Conservation (phyloP, 1,284 basidiomycete genomes). For the Leccinum insolens region DNA sequence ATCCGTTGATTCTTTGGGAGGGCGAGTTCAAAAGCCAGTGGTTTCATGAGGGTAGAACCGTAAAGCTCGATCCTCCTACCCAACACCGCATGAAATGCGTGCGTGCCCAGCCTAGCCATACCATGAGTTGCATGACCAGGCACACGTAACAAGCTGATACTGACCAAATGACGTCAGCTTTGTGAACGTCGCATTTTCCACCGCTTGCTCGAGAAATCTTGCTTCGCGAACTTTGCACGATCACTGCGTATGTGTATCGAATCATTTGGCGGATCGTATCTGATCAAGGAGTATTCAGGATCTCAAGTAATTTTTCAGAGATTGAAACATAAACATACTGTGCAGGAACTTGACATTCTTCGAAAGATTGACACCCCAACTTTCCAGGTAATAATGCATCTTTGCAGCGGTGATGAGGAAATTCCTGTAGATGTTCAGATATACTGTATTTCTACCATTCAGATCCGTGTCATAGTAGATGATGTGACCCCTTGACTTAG, state of each 20-base stretch:
- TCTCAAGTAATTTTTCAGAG: slow-evolving; percentile 5
- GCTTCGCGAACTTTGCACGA: slow-evolving; percentile 51
- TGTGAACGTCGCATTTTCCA: slow-evolving; percentile 48
- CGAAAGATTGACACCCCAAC: slow-evolving; percentile 52
- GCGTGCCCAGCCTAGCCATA: slow-evolving; percentile 72
- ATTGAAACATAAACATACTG: slow-evolving; percentile 42
- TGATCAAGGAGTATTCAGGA: slow-evolving; percentile 29
- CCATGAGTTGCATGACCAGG: slow-evolving; percentile 7
- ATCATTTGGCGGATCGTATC: slow-evolving; percentile 64
- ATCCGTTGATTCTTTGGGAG: slow-evolving; percentile 46
- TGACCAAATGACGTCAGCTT: slow-evolving; percentile 65
- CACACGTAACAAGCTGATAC: slow-evolving; percentile 21
- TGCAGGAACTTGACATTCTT: slow-evolving; percentile 54
- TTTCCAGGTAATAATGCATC: slow-evolving; percentile 80
- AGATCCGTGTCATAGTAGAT: slow-evolving; percentile 79
- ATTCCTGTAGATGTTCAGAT: slow-evolving; percentile 86
- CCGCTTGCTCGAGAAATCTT: slow-evolving; percentile 43
- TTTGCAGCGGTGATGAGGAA: slow-evolving; percentile 87
- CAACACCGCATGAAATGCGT: slow-evolving; percentile 74
- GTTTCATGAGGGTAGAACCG: slow-evolving; percentile 43
- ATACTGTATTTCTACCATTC: slow-evolving; percentile 66
- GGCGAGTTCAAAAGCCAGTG: slow-evolving; percentile 52
- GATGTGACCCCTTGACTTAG: slow-evolving; percentile 67
- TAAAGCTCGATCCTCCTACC: slow-evolving; percentile 58
- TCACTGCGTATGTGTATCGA: slow-evolving; percentile 53